phyloP scores from a whole-genome alignment of 139 green algal species.

The Chlamydomonas sphaeroides region DNA sequence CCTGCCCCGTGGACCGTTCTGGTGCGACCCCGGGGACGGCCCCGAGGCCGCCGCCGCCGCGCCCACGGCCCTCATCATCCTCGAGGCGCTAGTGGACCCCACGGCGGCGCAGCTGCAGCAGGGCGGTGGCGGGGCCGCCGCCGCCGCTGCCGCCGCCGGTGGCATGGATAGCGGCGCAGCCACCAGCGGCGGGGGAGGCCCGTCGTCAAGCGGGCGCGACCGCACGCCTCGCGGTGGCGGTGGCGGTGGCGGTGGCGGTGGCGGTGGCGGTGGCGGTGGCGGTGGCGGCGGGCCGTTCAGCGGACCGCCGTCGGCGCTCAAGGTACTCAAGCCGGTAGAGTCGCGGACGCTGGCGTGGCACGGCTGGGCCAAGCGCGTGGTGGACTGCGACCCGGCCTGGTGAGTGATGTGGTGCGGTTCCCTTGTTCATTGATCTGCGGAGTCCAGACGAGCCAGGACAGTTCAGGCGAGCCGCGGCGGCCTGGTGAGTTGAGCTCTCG shows the following conservation, averaged over 20 bases:
- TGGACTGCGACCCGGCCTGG: conserved; percentile 33
- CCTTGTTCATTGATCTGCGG: background rate
- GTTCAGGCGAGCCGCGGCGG: too few species aligned
- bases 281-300: background rate
- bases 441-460: too few species aligned
- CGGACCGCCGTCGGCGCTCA: too few species aligned
- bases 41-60: background rate
- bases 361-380: conserved; percentile 64
- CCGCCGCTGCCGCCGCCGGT: background rate
- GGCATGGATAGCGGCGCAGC: too few species aligned
- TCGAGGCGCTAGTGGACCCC: background rate
- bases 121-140: background rate
- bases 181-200: background rate
- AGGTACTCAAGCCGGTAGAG: conserved; percentile 63
- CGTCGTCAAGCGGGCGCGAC: background rate
- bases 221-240: too few species aligned
- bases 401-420: background rate
- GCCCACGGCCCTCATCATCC: background rate
- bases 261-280: background rate
- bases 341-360: conserved; percentile 70
- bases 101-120: conserved; percentile 31
- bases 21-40: conserved; percentile 39
- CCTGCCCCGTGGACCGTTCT: conserved; percentile 66
- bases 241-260: background rate
- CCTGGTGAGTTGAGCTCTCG: too few species aligned